Evolutionary conservation across 345 rosid genomes (phyloP).

Genomic region (Camelina laxa): DNA sequence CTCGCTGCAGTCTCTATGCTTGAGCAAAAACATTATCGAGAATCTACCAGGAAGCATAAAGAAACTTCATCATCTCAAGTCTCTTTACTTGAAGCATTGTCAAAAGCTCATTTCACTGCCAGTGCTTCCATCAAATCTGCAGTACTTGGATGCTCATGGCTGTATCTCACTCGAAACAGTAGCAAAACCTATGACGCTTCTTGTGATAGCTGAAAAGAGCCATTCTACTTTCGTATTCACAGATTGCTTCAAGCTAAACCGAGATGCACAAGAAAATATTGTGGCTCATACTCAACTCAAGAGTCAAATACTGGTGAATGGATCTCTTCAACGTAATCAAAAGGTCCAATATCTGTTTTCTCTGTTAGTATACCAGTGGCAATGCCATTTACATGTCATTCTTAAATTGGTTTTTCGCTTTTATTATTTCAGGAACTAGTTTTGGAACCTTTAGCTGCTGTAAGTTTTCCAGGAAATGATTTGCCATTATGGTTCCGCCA

Average conservation of each 20-base stretch:
- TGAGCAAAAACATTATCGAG: constrained; percentile 39
- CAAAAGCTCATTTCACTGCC: constrained; percentile 35
- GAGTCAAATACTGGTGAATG: constrained; percentile 35
- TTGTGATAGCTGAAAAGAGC: constrained; percentile 24
- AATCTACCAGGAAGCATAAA: constrained; percentile 41
- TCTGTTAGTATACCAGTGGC: not conserved
- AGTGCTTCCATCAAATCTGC: constrained; percentile 39
- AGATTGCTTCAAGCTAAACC: constrained; percentile 38
- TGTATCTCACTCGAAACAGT: constrained; percentile 38
- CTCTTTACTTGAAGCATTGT: constrained; percentile 41
- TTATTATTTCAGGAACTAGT: constrained; percentile 34
- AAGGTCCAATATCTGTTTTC: constrained; percentile 27
- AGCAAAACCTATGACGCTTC: constrained; percentile 33
- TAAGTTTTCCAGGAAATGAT: constrained; percentile 40
- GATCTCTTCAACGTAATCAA: constrained; percentile 32
- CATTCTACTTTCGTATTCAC: constrained; percentile 38
- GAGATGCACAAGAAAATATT: constrained; percentile 37
- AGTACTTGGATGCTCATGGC: constrained; percentile 44
- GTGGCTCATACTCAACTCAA: constrained; percentile 43
- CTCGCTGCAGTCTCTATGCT: constrained; percentile 33
- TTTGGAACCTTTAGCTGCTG: constrained; percentile 26
- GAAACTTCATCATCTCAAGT: constrained; percentile 37
- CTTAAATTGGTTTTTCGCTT: not conserved
- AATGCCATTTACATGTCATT: not conserved
- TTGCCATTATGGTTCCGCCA: constrained; percentile 44